These are phyloP conservation scores for Discostella stelligeroides DNA, from an alignment of 108 stramenopile genomes.

Conservation along the genomic window DNA sequence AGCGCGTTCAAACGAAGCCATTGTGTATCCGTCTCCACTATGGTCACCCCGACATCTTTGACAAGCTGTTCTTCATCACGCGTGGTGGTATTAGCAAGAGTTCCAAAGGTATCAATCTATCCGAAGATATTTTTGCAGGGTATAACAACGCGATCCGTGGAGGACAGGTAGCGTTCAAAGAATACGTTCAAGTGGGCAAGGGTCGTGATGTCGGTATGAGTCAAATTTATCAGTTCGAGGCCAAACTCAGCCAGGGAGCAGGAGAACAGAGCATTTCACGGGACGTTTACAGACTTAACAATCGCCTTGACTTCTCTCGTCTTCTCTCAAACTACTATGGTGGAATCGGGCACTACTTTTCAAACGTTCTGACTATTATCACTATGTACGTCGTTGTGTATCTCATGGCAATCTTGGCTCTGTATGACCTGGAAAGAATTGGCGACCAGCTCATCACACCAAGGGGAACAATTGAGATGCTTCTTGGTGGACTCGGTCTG, in stretches of 20 bases:
- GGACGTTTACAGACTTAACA: slow-evolving; percentile 93
- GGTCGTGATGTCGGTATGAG: slow-evolving; percentile 99
- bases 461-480: slow-evolving; percentile 94
- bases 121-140: slow-evolving; percentile 98
- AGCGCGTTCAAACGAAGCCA: slow-evolving; percentile 93
- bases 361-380: slow-evolving; percentile 91
- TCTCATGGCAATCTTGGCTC: slow-evolving; percentile 87
- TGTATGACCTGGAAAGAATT: slow-evolving; percentile 92
- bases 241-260: slow-evolving; percentile 98
- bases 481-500: slow-evolving; percentile 91
- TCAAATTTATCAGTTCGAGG: slow-evolving; percentile 99
- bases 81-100: slow-evolving; percentile 97
- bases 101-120: slow-evolving; percentile 97
- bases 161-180: slow-evolving; percentile 93
- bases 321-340: slow-evolving; percentile 97
- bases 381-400: slow-evolving; percentile 95
- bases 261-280: slow-evolving; percentile 97
- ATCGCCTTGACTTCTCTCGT: slow-evolving; percentile 96
- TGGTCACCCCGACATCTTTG: slow-evolving; percentile 98
- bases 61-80: slow-evolving; percentile 98
- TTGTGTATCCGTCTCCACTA: slow-evolving; percentile 96
- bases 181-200: slow-evolving; percentile 97
- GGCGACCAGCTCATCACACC: slow-evolving; percentile 93
- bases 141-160: slow-evolving; percentile 97
- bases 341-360: slow-evolving; percentile 97